These are phyloP conservation scores for Pseudogymnoascus sp. DNA, from an alignment of 2,329 filamentous ascomycete species.

Conservation along the genomic window DNA sequence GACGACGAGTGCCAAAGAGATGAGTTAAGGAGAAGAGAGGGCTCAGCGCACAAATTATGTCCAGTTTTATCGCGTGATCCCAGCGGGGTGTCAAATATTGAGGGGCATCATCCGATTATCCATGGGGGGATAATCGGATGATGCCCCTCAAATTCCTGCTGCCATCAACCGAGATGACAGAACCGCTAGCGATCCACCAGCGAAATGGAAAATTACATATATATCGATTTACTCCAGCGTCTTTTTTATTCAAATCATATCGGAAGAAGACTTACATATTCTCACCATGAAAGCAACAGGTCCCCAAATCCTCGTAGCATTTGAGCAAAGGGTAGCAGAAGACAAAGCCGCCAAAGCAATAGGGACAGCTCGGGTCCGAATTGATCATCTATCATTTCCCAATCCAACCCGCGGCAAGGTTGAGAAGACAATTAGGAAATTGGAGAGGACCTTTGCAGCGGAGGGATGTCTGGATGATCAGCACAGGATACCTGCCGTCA, in stretches of 20 bases:
- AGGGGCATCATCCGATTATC: neutral
- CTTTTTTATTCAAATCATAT: no score
- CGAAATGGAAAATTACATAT: neutral
- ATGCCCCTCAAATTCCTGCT: neutral
- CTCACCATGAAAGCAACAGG: neutral
- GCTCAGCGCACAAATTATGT: neutral
- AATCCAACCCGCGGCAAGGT: conserved; percentile 13
- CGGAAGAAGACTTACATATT: no score
- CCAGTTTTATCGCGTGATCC: neutral
- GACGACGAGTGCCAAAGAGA: neutral
- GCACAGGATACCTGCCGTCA: conserved; percentile 14
- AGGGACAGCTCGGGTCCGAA: conserved; percentile 12
- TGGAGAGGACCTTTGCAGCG: conserved; percentile 15
- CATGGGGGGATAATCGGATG: neutral
- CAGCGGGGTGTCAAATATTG: neutral
- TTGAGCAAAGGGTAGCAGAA: conserved; percentile 5
- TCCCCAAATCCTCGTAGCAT: neutral
- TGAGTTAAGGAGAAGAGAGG: neutral
- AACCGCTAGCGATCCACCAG: neutral
- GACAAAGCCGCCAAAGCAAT: conserved; percentile 9
- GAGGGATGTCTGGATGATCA: conserved; percentile 15
- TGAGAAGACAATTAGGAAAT: conserved; percentile 13
- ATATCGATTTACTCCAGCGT: neutral
- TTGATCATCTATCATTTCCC: conserved; percentile 16
- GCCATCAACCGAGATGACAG: neutral